Evolutionary conservation across 2,329 filamentous ascomycete species (phyloP), one percentile per base, ranked within the genome.

Genomic region (Phialemoniopsis sp.): DNA sequence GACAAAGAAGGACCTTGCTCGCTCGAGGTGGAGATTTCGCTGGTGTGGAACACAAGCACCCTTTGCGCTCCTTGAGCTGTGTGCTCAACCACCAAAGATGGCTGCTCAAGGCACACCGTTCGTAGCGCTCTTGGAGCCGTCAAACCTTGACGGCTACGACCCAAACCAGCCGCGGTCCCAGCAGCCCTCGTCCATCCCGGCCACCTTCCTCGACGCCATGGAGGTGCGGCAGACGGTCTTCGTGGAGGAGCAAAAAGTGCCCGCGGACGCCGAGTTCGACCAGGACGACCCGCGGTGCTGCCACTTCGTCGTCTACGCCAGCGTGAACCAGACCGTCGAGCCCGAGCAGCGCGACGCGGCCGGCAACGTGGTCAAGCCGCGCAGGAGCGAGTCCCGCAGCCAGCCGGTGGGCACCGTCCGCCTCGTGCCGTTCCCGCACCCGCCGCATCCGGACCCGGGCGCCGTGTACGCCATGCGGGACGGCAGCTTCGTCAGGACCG

Each of bases 291-390:
- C 73, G 1, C 77, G 87, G 29, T 83, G 80, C 49, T 91, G 83
- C 64, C 89, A 96, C 62, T 95, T 88, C 86, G 83, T 95, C 21
- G 70, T 83, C n/a, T 95, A 95, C 61, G 79, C 80, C 35, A 80
- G 73, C 13, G 72, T 85, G 40, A 73, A 74, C 39, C 67, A 62
- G 36, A 63, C 58, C 4, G 61, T 64, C 33, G 60, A 62, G 42
- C 55, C 58, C 5, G 69, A 73, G 55, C 50, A 65, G 33, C 64
- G 61, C 19, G 66, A 76, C 51, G 58, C 64, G 5, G 51, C 50
- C n/a, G 66, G 63, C 41, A 58, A 63, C 28, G 53, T 72, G 29
- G 34, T 66, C 34, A 59, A 57, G 14, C 63, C 62, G n/a, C 62
- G 67, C 36, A 61, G 57, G 46, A 72, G 68, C 56, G 64, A 59